These are phyloP conservation scores for Maudiozyma barnettii DNA, from an alignment of 805 yeast genomes.

Conservation along the genomic window DNA sequence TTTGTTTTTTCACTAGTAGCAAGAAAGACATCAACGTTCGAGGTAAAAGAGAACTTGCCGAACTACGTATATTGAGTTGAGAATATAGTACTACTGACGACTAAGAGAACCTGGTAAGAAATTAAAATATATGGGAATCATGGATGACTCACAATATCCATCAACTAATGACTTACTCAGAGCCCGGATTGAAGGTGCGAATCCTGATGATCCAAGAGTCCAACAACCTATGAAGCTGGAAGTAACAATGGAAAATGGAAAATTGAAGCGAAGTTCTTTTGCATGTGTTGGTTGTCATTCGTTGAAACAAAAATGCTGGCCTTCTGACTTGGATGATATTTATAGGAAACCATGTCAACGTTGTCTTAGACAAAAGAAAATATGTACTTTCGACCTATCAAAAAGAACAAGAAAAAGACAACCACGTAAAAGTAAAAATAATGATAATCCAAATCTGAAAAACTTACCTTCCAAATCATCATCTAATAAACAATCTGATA, in stretches of 20 bases:
- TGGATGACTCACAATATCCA: not conserved
- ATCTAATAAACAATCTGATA: not conserved
- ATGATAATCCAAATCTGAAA: not conserved
- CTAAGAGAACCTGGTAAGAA: not conserved
- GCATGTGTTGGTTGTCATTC: constrained; percentile 51
- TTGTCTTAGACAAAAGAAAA: constrained; percentile 53
- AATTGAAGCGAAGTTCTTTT: constrained; percentile 26
- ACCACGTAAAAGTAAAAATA: not conserved
- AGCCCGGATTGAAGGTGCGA: constrained; percentile 17
- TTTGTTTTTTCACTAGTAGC: too few species aligned
- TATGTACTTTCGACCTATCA: constrained; percentile 58
- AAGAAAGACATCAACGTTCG: too few species aligned
- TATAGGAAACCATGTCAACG: constrained; percentile 63
- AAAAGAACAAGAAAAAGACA: constrained; percentile 42
- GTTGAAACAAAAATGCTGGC: constrained; percentile 76
- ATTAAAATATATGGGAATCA: not conserved
- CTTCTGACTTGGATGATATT: constrained; percentile 38
- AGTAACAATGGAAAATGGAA: constrained; percentile 13
- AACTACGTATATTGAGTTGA: too few species aligned
- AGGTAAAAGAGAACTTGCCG: too few species aligned
- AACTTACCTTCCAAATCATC: not conserved
- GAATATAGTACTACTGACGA: too few species aligned
- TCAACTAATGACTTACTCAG: not conserved
- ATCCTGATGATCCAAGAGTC: constrained; percentile 18
- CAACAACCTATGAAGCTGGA: constrained; percentile 17